Base-by-base conservation (phyloP, 1,284 basidiomycete species). In the Ceratobasidium papillatum region DNA sequence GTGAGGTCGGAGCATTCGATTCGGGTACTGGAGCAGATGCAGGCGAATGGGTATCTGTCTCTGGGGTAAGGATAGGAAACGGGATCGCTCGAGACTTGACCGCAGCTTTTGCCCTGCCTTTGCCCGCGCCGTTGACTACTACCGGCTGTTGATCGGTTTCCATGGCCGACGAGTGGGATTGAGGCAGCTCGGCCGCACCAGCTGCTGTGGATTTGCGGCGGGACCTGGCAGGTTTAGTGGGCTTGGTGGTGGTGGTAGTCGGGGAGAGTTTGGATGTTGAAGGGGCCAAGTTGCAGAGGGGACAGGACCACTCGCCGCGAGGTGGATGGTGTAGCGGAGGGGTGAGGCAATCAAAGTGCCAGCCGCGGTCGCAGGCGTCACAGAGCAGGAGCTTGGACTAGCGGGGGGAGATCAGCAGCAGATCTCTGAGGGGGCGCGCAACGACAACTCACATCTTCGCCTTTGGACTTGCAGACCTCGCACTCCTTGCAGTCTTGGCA, bases 401-500 rank as follows among this genome's bases (percentile, higher is more conserved):
- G n/a, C 52, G 66, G 69, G 74, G 36, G 32, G 63, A 75, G 75
- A 75, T 32, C 79, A 76, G 65, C 58, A 56, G 75, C 38, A 65
- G 38, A 27, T 59, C 74, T 76, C n/a, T n/a, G n/a, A n/a, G n/a
- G n/a, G n/a, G 59, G 58, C 51, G 76, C 75, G 74, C 47, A 54
- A 75, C 14, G 65, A 34, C 17, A 7, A 86, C 94, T 86, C 84
- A 96, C 96, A 82, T 97, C 96, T 81, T 95, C 91, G 41, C 92
- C 94, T 81, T 96, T 95, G 80, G 90, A 84, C 59, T 87, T 82
- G 81, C 97, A 99, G 74, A 94, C 85, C 82, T 98, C 95, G 82
- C 97, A 99, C 69, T 86, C 90, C 85, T 98, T 99, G 86, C 97
- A 99, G 78, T 97, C 94, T 69, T 90, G 88, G 81, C 97, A 99